Evolutionary conservation across 805 yeast genomes (phyloP), one percentile per base, ranked within the genome.

Genomic region (Starmera caribaea): DNA sequence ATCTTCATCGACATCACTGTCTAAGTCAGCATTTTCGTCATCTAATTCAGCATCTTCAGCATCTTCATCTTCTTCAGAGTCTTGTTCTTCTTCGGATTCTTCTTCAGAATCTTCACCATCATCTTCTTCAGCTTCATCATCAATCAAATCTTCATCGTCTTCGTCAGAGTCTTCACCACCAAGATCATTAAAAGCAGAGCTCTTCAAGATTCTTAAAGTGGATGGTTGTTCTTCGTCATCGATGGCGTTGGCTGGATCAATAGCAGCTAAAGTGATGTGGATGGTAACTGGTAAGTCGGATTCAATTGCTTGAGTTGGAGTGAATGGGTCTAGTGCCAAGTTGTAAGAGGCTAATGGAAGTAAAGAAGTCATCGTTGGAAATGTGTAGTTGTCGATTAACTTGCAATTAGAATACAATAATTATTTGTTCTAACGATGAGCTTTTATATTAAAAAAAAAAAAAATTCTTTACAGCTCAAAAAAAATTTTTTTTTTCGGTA

Each of bases 251-350:
- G 79, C 84, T 46, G 96, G 95, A 66, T 90, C 96, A 55, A 92
- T 72, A 44, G 98, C 95, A 47, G 96, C 98, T 75, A 90, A 74
- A 39, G 97, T 89, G 55, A 90, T 62, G 65, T 95, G 84, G 51
- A 90, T 78, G 45, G 97, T 81, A 50, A 85, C 83, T 38, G 97
- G 96, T 61, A 79, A 79, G 44, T 83, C 94, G 44, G 78, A 81
- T 47, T 81, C 85, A 57, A 85, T 77, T 44, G 96, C 95, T 38
- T 88, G 88, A 34, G 79, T 79, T 50, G 96, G 95, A 51, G 76
- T 69, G 59, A 82, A 92, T 52, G 98, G 98, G 62, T 74, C 71
- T 48, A 90, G 73, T 52, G 84, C 87, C 63, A 87, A 71, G 69
- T 81, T 81, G 70, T 79, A 89, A 15, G 96, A 79, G 48, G 95